Evolutionary conservation across 1,139 yeast species (phyloP).

Genomic region (Pichia sp.): DNA sequence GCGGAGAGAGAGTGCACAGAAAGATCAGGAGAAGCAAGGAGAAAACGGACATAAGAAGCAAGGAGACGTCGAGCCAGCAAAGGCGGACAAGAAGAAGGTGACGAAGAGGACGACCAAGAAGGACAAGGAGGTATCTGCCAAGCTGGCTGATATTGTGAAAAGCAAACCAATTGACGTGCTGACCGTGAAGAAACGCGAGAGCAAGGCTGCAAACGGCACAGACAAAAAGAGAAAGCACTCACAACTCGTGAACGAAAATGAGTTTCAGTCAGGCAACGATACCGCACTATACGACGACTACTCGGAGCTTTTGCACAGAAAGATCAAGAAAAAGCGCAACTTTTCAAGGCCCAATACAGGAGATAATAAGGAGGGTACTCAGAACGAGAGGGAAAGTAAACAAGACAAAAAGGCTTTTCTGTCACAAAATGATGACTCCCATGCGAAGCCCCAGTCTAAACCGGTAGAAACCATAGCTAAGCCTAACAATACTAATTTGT

Average conservation of each 20-base stretch:
- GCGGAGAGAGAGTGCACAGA: neutral
- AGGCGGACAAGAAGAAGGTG: too few relatives aligned
- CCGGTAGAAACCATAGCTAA: neutral
- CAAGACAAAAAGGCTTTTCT: neutral
- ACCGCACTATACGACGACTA: constrained; percentile 6
- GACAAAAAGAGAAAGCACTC: constrained; percentile 16
- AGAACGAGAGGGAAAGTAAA: constrained; percentile 1
- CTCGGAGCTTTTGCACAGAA: constrained; percentile 19
- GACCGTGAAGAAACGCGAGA: neutral
- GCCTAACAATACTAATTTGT: constrained; percentile 1
- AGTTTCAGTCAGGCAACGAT: neutral
- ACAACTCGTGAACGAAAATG: constrained; percentile 8
- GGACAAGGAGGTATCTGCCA: too few relatives aligned
- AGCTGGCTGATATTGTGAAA: neutral
- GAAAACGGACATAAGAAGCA: neutral
- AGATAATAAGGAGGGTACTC: neutral
- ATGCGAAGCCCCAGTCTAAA: neutral
- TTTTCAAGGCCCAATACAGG: constrained; percentile 20
- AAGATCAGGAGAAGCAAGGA: neutral
- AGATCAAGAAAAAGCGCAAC: constrained; percentile 21
- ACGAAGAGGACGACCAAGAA: neutral
- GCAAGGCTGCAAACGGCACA: neutral
- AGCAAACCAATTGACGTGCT: neutral
- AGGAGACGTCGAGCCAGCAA: too few relatives aligned
- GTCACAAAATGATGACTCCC: neutral